Conservation (phyloP, 148 eudicot genomes). For the Hydrangea macrophylla region DNA sequence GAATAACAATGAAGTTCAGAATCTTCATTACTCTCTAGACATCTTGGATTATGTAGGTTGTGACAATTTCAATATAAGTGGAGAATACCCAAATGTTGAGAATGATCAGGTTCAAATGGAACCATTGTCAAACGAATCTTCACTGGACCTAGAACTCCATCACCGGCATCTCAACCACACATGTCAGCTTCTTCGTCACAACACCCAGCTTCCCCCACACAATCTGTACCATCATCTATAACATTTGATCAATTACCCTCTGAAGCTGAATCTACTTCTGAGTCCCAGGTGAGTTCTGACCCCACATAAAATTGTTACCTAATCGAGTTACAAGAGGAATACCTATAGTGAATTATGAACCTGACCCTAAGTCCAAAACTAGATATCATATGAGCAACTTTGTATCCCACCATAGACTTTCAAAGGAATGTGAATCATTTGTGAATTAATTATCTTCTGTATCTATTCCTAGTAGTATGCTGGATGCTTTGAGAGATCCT, state of each 20-base stretch:
- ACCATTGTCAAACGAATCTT: no score
- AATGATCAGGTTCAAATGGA: background rate
- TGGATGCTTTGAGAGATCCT: background rate
- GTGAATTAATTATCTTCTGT: background rate
- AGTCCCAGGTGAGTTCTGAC: background rate
- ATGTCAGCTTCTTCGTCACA: no score
- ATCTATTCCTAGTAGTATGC: slow-evolving; percentile 2
- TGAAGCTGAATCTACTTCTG: no score
- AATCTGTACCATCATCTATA: background rate
- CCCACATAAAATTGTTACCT: no score
- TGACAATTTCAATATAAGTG: no score
- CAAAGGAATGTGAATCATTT: background rate
- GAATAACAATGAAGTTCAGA: background rate
- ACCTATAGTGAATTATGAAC: background rate
- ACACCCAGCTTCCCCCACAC: background rate
- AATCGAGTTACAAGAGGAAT: slow-evolving; percentile 6
- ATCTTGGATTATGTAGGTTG: background rate
- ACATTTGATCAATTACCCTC: background rate
- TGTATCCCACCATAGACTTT: background rate
- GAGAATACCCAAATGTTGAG: no score
- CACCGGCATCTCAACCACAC: no score
- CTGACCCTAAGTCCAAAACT: background rate
- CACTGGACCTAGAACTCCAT: background rate
- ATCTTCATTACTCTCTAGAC: background rate
- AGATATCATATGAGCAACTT: slow-evolving; percentile 1